Conservation (phyloP, 1,139 yeast genomes). For the Nakaseomyces nivariensis region DNA sequence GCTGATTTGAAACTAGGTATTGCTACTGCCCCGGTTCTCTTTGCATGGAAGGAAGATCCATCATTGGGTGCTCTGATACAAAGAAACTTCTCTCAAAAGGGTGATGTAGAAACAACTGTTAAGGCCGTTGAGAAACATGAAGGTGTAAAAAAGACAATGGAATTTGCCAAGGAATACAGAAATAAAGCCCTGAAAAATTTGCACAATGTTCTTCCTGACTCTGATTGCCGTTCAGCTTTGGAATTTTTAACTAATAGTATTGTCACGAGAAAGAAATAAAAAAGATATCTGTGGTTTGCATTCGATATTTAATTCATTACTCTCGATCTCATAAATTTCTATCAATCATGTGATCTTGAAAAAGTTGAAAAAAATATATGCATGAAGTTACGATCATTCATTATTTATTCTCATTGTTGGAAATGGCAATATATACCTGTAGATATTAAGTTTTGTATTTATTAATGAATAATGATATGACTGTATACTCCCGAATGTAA, state of each 20-base stretch:
- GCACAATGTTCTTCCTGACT: slow-evolving; percentile 60
- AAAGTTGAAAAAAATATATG: too few species aligned
- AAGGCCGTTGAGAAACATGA: slow-evolving; percentile 57
- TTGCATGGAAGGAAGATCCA: slow-evolving; percentile 86
- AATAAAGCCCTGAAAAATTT: slow-evolving; percentile 64
- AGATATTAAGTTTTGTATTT: neutral
- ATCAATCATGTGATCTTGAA: too few species aligned
- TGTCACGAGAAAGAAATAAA: slow-evolving; percentile 63
- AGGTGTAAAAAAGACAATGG: slow-evolving; percentile 70
- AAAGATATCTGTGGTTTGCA: neutral
- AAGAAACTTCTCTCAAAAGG: slow-evolving; percentile 69
- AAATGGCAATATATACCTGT: neutral
- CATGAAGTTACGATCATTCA: neutral
- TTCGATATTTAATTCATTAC: too few species aligned
- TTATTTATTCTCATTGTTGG: neutral
- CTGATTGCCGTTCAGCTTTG: slow-evolving; percentile 82
- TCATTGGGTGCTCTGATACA: slow-evolving; percentile 74
- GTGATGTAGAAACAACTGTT: slow-evolving; percentile 77
- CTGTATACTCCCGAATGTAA: neutral
- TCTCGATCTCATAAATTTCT: too few species aligned
- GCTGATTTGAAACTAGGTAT: slow-evolving; percentile 90
- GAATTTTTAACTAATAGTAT: slow-evolving; percentile 77
- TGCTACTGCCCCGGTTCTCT: slow-evolving; percentile 94
- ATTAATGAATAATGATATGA: neutral
- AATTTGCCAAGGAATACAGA: slow-evolving; percentile 71